Percentiles rank a stretch among this genome's conserved stretches.
phyloP scores from a whole-genome alignment of 805 yeast species.

The Yamadazyma scolyti region DNA sequence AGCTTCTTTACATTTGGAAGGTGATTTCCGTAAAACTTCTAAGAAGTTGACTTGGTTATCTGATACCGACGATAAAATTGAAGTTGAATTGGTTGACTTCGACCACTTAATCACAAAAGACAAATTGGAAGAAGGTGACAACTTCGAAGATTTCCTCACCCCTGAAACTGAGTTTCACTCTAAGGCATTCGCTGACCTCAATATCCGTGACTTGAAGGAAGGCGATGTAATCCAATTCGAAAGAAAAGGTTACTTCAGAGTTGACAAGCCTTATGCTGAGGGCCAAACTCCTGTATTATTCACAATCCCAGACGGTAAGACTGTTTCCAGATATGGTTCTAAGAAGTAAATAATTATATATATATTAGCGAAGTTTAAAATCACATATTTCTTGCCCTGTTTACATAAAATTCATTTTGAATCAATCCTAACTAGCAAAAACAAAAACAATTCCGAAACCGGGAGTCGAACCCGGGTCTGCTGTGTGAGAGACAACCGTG shows the following conservation, averaged over 20 bases:
- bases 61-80: conserved; percentile 64
- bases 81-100: conserved; percentile 81
- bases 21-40: conserved; percentile 95
- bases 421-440: background rate
- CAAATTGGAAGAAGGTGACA: conserved; percentile 90
- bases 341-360: conserved; percentile 23
- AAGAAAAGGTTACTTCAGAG: conserved; percentile 92
- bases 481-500: conserved; percentile 55
- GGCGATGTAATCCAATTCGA: conserved; percentile 93
- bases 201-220: conserved; percentile 68
- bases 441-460: conserved; percentile 55
- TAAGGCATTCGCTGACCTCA: conserved; percentile 74
- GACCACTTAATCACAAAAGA: conserved; percentile 95
- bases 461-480: conserved; percentile 81
- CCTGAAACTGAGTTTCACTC: conserved; percentile 82
- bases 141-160: conserved; percentile 88
- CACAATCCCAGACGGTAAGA: conserved; percentile 94
- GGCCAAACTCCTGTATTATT: conserved; percentile 74
- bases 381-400: background rate
- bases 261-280: conserved; percentile 57
- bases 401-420: background rate
- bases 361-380: background rate
- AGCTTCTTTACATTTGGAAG: conserved; percentile 83
- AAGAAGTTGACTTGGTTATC: conserved; percentile 96
- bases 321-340: conserved; percentile 29